Base-by-base conservation (phyloP, 2,329 filamentous ascomycete species). In the Trichoderma sp. region DNA sequence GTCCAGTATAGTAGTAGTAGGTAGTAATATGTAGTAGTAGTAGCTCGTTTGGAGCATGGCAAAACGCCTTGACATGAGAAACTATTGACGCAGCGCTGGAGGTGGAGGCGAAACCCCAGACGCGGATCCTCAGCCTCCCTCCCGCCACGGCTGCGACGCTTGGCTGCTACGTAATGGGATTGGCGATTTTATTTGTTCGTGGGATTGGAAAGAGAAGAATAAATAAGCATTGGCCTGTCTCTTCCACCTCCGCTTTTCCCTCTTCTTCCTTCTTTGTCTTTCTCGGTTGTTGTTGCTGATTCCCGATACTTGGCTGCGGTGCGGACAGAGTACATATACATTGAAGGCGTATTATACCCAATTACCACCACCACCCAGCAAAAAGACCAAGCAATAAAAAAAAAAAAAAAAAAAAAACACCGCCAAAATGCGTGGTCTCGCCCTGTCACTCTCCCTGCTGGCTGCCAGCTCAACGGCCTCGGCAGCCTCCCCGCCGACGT, bases 401-500 rank as follows among this genome's bases (percentile, higher is more conserved):
- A 12, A 45, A 12, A 25, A 34, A 35, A 37, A 9, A 5, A 10
- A 63, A 25, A 19, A 35, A 53, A 53, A 37, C 27, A 22, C 4
- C 32, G 8, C 27, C 57, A 69, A 27, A 39, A 69, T 69, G 68
- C 68, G 68, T 34, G 58, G 64, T 12, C 29, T 67, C 50, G 15
- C 64, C 42, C 25, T 68, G 25, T 67, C 68, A 22, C 10, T 59
- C 7, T 58, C 57, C n/a, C 35, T 69, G 68, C 68, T 69, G 32
- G 68, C 68, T 42, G 58, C 65, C 19, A 56, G 68, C 65, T 56
- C 65, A 15, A 56, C 65, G 35, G 64, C 53, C 29, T 34, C 50
- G 10, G 42, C 58, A 34, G 42, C 63, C n/a, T n/a, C 52, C 54
- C 29, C 70, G 52, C 72, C 70, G 52, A 69, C 70, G 63, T 82